A percentile compares a stretch with the other conserved stretches of the same genome.
Evolutionary conservation across 164 flowering plant species (phyloP).

Genomic region (Magnolia changhungtana): DNA sequence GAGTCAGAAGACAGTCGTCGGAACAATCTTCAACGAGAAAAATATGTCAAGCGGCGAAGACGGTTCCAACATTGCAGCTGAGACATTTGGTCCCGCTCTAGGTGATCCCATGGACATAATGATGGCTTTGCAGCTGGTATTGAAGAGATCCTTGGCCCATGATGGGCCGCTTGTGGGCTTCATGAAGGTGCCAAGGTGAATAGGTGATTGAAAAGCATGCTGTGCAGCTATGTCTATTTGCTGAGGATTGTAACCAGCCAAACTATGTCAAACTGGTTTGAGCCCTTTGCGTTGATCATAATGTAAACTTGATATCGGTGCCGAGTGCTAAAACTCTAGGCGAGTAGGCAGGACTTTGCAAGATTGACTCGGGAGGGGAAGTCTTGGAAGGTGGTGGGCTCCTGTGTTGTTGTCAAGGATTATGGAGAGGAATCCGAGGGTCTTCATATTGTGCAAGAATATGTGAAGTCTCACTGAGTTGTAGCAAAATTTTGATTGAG

Average conservation of each 20-base stretch:
- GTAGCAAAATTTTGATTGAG: no score
- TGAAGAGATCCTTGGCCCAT: slow-evolving; percentile 65
- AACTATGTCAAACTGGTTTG: slow-evolving; percentile 69
- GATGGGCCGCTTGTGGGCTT: slow-evolving; percentile 64
- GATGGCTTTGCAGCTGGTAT: slow-evolving; percentile 57
- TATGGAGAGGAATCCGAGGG: slow-evolving; percentile 21
- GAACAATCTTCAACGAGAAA: no score
- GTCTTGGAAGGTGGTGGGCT: slow-evolving; percentile 76
- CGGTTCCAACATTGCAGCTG: slow-evolving; percentile 22
- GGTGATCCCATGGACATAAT: slow-evolving; percentile 59
- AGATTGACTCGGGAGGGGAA: slow-evolving; percentile 77
- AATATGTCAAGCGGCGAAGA: slow-evolving; percentile 20
- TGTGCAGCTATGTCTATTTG: slow-evolving; percentile 69
- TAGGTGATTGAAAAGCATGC: slow-evolving; percentile 62
- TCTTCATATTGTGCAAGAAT: slow-evolving; percentile 17
- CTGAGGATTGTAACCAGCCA: slow-evolving; percentile 73
- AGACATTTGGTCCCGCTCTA: slow-evolving; percentile 33
- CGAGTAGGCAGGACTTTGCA: slow-evolving; percentile 78
- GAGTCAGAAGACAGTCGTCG: no score
- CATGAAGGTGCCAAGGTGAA: slow-evolving; percentile 2
- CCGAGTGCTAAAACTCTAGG: slow-evolving; percentile 79
- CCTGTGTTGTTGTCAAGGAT: slow-evolving; percentile 58
- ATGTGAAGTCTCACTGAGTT: slow-evolving; percentile 16
- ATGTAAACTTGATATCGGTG: slow-evolving; percentile 55
- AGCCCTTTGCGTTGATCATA: slow-evolving; percentile 71